A percentile compares a stretch with the other conserved stretches of the same genome.
Evolutionary conservation across 805 yeast species (phyloP).

Genomic region (Myxozyma monticola): DNA sequence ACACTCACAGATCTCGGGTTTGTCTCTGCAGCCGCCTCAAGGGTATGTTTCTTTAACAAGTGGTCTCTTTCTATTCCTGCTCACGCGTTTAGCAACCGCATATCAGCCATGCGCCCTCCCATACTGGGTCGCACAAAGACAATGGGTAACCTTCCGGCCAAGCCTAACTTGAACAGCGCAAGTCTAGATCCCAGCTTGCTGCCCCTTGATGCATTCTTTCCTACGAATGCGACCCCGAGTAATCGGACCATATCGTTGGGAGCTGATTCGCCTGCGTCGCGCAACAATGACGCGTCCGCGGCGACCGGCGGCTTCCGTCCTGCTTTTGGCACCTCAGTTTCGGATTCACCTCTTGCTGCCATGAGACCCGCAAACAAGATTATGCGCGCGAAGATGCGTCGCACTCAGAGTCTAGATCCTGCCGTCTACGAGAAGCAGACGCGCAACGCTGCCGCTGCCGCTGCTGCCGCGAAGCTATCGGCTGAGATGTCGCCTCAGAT

Average conservation of each 20-base stretch:
- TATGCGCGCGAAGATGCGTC: constrained; percentile 46
- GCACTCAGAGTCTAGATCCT: constrained; percentile 71
- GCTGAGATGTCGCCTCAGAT: constrained; percentile 27
- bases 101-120: neutral
- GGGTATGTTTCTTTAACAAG: too few species aligned
- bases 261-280: constrained; percentile 17
- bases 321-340: constrained; percentile 2
- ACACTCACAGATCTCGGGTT: too few species aligned
- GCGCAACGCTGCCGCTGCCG: neutral
- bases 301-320: constrained; percentile 20
- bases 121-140: too few species aligned
- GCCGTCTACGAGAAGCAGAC: constrained; percentile 47
- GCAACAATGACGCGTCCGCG: constrained; percentile 6
- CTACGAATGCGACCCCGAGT: too few species aligned
- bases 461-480: constrained; percentile 6
- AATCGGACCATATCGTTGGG: constrained; percentile 22
- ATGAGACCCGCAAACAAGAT: constrained; percentile 18
- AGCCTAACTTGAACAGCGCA: too few species aligned
- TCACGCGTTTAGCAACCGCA: too few species aligned
- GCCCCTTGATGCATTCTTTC: neutral
- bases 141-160: too few species aligned
- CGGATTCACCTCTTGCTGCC: constrained; percentile 22
- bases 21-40: too few species aligned
- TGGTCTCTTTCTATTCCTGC: too few species aligned
- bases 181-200: too few species aligned